phyloP scores from a whole-genome alignment of 2,329 filamentous ascomycete genomes.

The Cyphellophora europaea region DNA sequence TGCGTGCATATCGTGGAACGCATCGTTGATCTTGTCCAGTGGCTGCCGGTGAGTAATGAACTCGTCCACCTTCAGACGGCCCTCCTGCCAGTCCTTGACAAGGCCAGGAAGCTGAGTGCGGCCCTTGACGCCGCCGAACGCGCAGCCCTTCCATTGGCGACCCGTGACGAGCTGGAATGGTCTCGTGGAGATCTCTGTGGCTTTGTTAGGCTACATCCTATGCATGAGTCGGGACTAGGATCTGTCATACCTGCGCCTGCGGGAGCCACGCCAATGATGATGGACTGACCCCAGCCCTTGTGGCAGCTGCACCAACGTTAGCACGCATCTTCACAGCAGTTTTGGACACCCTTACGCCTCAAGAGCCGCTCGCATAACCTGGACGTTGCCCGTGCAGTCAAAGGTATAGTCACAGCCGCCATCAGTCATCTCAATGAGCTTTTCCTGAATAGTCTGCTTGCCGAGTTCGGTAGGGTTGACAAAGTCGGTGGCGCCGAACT shows the following conservation, averaged over 20 bases:
- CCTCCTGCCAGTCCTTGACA: conserved; percentile 79
- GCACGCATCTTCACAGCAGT: not conserved
- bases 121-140: conserved; percentile 97
- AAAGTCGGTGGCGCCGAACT: conserved; percentile 95
- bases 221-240: too few relatives aligned
- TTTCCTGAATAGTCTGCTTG: conserved; percentile 75
- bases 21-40: conserved; percentile 74
- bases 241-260: too few relatives aligned
- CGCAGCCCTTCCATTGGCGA: conserved; percentile 94
- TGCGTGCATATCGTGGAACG: conserved; percentile 88
- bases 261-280: conserved; percentile 76
- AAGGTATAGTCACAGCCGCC: conserved; percentile 98
- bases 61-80: conserved; percentile 93
- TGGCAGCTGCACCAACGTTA: too few relatives aligned
- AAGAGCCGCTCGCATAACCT: conserved; percentile 88
- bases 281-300: conserved; percentile 98
- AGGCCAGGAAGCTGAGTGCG: conserved; percentile 82
- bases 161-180: conserved; percentile 98
- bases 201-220: too few relatives aligned
- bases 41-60: conserved; percentile 95
- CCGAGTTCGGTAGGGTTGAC: conserved; percentile 80
- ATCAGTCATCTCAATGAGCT: conserved; percentile 94
- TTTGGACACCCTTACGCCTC: conserved; percentile 7
- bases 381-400: conserved; percentile 95
- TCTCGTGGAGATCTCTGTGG: conserved; percentile 30